A percentile compares a stretch with the other conserved stretches of the same genome.
These are phyloP conservation scores for Cyclostephanos invisitatus DNA, from an alignment of 108 stramenopile species.

Conservation along the genomic window DNA sequence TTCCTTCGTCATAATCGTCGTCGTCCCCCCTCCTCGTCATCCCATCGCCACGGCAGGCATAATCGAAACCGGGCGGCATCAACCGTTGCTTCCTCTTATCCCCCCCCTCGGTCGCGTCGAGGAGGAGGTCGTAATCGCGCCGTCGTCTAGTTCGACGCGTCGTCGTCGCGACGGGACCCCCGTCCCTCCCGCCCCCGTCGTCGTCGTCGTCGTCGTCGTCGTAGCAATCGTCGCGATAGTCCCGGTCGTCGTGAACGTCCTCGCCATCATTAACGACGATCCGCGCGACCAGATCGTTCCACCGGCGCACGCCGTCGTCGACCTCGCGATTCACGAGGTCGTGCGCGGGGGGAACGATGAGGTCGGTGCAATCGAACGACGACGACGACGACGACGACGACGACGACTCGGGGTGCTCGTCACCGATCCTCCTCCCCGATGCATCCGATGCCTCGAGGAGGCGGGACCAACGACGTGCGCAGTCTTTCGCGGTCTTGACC, in stretches of 20 bases:
- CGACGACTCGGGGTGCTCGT: no score
- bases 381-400: background rate
- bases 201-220: conserved; percentile 11
- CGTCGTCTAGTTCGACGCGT: background rate
- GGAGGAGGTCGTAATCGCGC: background rate
- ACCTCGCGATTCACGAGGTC: conserved; percentile 50
- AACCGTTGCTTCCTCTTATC: conserved; percentile 28
- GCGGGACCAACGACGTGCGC: conserved; percentile 27
- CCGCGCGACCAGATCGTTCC: conserved; percentile 61
- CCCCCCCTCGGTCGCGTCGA: conserved; percentile 24
- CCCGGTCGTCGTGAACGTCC: background rate
- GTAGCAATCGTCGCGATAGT: no score
- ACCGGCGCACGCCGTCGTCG: conserved; percentile 32
- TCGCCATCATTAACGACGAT: conserved; percentile 15
- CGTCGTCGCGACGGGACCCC: background rate
- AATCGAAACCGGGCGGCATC: conserved; percentile 44
- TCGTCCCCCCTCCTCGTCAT: background rate
- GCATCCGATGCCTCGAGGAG: background rate
- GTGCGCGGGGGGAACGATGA: conserved; percentile 43
- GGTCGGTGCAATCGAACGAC: conserved; percentile 62
- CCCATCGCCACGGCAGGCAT: conserved; percentile 19
- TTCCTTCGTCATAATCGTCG: background rate
- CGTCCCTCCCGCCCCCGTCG: background rate
- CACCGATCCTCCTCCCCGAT: background rate
- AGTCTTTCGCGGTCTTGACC: conserved; percentile 27